Conservation (phyloP, 2,329 filamentous ascomycete species). For the Beauveria brongniartii region DNA sequence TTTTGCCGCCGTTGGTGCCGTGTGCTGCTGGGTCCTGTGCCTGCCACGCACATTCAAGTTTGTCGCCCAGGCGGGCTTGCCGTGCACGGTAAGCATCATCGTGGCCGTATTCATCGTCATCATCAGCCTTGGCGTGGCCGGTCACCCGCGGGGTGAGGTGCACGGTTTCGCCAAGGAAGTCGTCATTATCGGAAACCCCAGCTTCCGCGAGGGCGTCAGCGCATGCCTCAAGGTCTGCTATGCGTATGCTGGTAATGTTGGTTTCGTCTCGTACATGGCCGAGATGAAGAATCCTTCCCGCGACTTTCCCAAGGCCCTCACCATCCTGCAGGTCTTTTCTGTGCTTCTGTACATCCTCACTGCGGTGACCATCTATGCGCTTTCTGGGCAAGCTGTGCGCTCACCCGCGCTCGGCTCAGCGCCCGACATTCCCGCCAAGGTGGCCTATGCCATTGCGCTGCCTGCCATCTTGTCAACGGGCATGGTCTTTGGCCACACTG, state of each 20-base stretch:
- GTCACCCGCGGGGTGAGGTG: slow-evolving; percentile 22
- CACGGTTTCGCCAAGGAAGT: slow-evolving; percentile 22
- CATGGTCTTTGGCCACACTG: slow-evolving; percentile 25
- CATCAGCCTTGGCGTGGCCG: slow-evolving; percentile 25
- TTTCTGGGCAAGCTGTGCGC: slow-evolving; percentile 24
- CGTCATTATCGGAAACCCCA: slow-evolving; percentile 21
- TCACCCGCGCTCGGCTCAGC: slow-evolving; percentile 28
- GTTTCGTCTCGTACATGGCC: slow-evolving; percentile 27
- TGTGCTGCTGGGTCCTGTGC: slow-evolving; percentile 55
- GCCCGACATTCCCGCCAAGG: slow-evolving; percentile 23
- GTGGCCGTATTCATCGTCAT: slow-evolving; percentile 29
- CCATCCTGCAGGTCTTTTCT: slow-evolving; percentile 24
- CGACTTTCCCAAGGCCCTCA: slow-evolving; percentile 24
- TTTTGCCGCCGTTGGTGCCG: slow-evolving; percentile 54
- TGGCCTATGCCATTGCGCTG: slow-evolving; percentile 24
- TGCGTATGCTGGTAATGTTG: slow-evolving; percentile 30
- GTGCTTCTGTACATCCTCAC: slow-evolving; percentile 26
- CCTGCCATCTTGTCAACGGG: slow-evolving; percentile 24
- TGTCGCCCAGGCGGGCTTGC: slow-evolving; percentile 23
- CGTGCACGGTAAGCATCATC: slow-evolving; percentile 26
- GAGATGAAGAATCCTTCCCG: slow-evolving; percentile 26
- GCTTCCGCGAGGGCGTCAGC: slow-evolving; percentile 25
- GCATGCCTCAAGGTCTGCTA: slow-evolving; percentile 28
- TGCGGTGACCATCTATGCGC: slow-evolving; percentile 24
- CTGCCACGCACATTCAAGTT: slow-evolving; percentile 57